Evolutionary conservation across 495 filamentous ascomycete genomes (phyloP).

Genomic region (Tuber calosporum): DNA sequence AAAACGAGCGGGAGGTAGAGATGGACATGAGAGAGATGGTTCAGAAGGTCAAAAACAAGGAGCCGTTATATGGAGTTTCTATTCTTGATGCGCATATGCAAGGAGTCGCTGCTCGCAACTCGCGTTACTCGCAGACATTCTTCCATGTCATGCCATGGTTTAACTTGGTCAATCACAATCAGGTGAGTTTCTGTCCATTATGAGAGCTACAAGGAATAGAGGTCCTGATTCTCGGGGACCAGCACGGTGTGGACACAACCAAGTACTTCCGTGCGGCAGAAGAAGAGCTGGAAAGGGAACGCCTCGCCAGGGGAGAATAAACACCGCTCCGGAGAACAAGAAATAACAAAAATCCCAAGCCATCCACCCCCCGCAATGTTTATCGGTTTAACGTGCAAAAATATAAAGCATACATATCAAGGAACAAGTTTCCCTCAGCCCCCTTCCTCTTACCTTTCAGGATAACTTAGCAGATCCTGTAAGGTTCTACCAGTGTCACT

Average conservation of each 20-base stretch:
- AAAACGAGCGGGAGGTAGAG: slow-evolving; percentile 83
- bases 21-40: slow-evolving; percentile 99
- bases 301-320: slow-evolving; percentile 29
- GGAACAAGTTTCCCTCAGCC: slow-evolving; percentile 10
- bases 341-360: slow-evolving; percentile 12
- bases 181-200: slow-evolving; percentile 46
- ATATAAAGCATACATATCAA: slow-evolving; percentile 17
- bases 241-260: slow-evolving; percentile 95
- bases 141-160: slow-evolving; percentile 84
- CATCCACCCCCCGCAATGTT: slow-evolving; percentile 9
- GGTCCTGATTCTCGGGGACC: slow-evolving; percentile 4
- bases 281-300: slow-evolving; percentile 64
- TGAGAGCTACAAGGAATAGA: slow-evolving; percentile 11
- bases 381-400: slow-evolving; percentile 22
- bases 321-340: slow-evolving; percentile 9
- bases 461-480: slow-evolving; percentile 26
- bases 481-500: slow-evolving; percentile 26
- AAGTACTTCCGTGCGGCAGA: slow-evolving; percentile 99
- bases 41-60: slow-evolving; percentile 78
- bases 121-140: slow-evolving; percentile 77
- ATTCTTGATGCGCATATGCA: slow-evolving; percentile 76
- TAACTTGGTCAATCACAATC: slow-evolving; percentile 94
- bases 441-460: slow-evolving; percentile 19
- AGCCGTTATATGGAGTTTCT: slow-evolving; percentile 83
- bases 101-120: slow-evolving; percentile 86